Conservation (phyloP, 768 basidiomycete genomes). For the Mycena floridula region DNA sequence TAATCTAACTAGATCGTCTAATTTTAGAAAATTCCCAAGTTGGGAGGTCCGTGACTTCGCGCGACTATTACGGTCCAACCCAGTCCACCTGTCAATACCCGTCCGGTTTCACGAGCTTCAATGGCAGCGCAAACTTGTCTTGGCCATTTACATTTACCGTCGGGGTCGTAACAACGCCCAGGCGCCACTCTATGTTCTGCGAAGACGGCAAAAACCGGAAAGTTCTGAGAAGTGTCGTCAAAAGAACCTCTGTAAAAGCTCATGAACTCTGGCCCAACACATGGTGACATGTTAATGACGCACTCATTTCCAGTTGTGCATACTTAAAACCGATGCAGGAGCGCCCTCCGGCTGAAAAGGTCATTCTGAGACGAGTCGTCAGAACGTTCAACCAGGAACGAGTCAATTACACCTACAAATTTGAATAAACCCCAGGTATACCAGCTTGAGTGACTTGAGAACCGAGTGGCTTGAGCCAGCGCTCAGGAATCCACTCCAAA, state of each 20-base stretch:
- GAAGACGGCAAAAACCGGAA: conserved; percentile 1
- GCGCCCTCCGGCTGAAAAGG: conserved; percentile 29
- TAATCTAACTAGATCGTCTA: too few relatives aligned
- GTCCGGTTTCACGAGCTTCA: neutral
- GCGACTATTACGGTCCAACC: too few relatives aligned
- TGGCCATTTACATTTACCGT: neutral
- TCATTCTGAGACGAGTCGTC: too few relatives aligned
- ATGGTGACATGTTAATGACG: conserved; percentile 6
- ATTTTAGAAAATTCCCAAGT: too few relatives aligned
- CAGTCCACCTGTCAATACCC: too few relatives aligned
- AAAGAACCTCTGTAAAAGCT: neutral
- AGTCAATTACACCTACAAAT: conserved; percentile 18
- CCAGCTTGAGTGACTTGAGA: conserved; percentile 19
- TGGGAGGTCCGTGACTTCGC: too few relatives aligned
- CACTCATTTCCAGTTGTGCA: conserved; percentile 33
- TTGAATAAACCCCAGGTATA: conserved; percentile 28
- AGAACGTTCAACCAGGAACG: too few relatives aligned
- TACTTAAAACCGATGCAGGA: conserved; percentile 36
- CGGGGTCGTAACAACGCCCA: conserved; percentile 1
- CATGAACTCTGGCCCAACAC: neutral
- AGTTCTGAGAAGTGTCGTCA: neutral
- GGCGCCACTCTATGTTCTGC: conserved; percentile 6
- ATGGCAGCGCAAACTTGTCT: neutral
- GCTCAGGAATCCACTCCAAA: conserved; percentile 30
- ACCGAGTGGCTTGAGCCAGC: conserved; percentile 24